phyloP scores from a whole-genome alignment of 768 basidiomycete species.

The Cystoderma amianthinum region DNA sequence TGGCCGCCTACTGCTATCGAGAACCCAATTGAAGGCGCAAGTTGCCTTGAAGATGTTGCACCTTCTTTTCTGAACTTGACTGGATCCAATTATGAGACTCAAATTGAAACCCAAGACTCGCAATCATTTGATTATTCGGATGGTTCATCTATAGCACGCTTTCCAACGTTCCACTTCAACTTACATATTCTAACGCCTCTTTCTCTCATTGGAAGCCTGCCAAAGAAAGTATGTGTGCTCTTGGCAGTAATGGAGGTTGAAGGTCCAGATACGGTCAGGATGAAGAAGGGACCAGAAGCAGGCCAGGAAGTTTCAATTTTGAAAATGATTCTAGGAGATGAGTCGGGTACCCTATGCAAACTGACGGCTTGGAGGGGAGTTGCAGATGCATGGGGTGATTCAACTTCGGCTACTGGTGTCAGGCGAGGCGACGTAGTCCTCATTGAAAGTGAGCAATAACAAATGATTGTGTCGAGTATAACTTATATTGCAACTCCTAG shows the following conservation, averaged over 20 bases:
- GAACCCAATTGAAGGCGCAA: background rate
- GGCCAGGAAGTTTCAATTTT: conserved; percentile 65
- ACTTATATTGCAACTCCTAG: conserved; percentile 22
- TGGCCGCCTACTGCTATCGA: background rate
- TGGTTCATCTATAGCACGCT: conserved; percentile 63
- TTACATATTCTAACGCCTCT: conserved; percentile 53
- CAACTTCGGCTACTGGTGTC: conserved; percentile 29
- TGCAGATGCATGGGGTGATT: conserved; percentile 65
- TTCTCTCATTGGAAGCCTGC: conserved; percentile 22
- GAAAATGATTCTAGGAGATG: conserved; percentile 69
- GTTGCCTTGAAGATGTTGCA: too few species aligned
- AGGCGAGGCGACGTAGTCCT: conserved; percentile 60
- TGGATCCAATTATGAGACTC: conserved; percentile 5
- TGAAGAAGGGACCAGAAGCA: conserved; percentile 64
- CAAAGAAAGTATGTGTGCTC: conserved; percentile 50
- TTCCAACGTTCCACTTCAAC: conserved; percentile 71
- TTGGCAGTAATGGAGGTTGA: conserved; percentile 71
- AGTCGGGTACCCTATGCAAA: conserved; percentile 60
- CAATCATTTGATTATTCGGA: conserved; percentile 54
- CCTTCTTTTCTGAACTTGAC: conserved; percentile 9
- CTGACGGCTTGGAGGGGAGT: conserved; percentile 75
- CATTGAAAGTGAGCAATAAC: conserved; percentile 50
- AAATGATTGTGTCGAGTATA: background rate
- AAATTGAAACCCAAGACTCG: conserved; percentile 14
- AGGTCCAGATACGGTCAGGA: conserved; percentile 60